These are phyloP conservation scores for Sphagnum tenellum DNA, from an alignment of 225 moss, liverwort and hornwort genomes.

Conservation along the genomic window DNA sequence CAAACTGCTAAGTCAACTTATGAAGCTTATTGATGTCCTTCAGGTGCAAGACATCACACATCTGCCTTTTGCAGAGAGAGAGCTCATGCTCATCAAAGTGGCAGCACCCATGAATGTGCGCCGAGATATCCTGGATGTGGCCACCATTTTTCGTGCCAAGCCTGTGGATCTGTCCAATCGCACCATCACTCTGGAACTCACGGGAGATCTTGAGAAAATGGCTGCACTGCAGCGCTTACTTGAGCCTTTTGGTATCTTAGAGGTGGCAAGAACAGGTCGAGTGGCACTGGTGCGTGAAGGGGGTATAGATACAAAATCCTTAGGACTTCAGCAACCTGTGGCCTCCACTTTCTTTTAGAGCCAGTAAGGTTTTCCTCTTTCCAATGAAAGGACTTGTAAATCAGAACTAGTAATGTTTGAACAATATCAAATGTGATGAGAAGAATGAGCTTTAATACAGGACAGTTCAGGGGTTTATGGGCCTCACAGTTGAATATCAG, in stretches of 20 bases:
- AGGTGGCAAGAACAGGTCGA: conserved; percentile 78
- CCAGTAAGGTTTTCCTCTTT: no score
- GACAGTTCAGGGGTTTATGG: no score
- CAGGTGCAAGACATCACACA: conserved; percentile 83
- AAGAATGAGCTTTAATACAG: no score
- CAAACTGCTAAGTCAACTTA: conserved; percentile 72
- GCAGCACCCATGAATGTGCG: conserved; percentile 48
- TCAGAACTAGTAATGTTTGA: no score
- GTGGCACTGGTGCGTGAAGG: conserved; percentile 74
- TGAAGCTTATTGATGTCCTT: conserved; percentile 82
- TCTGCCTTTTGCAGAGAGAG: conserved; percentile 73
- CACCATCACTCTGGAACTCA: conserved; percentile 83
- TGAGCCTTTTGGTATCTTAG: conserved; percentile 61
- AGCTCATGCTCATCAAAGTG: conserved; percentile 92
- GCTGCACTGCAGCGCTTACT: conserved; percentile 62
- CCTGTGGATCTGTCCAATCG: conserved; percentile 80
- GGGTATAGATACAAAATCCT: conserved; percentile 64
- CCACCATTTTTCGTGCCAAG: conserved; percentile 91
- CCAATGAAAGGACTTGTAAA: no score
- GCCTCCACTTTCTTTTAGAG: not conserved
- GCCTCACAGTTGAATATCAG: no score
- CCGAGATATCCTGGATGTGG: conserved; percentile 81
- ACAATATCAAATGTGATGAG: no score
- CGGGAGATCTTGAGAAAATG: conserved; percentile 79
- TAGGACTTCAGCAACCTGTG: conserved; percentile 27